Evolutionary conservation across 164 flowering plant species (phyloP), one percentile per base, ranked within the genome.

Genomic region (Aristolochia contorta): DNA sequence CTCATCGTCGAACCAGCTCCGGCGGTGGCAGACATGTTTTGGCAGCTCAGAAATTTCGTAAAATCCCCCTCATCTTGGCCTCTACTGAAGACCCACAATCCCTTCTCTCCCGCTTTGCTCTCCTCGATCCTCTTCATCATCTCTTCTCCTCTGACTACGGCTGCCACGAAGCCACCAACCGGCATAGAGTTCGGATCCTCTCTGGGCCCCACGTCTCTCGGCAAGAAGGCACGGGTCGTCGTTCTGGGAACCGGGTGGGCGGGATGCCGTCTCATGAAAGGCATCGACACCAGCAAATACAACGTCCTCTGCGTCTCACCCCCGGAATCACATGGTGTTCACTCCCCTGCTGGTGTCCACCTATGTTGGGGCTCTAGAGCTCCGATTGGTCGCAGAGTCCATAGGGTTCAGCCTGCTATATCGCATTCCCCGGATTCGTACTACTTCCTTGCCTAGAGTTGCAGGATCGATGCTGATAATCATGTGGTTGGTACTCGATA

Each of bases 251-350:
- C 97, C 0, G 99, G 97, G 0, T 94, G 97, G n/a, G n/a, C n/a
- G n/a, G n/a, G n/a, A n/a, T n/a, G n/a, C n/a, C n/a, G n/a, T n/a
- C n/a, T n/a, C n/a, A 82, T 94, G 83, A 94, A 94, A 62, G 91
- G 78, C 2, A 58, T 94, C 21, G 85, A 94, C 72, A 80, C 99
- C 4, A 59, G 67, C 13, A 32, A 74, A 5, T 94, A 91, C 66
- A 97, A 94, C 53, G 82, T 94, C 12, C 93, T 88, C 6, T 91
- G 96, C 66, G 80, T 94, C 0, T 94, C 97, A 0, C 99, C 95
- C 0, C 75, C n/a, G 99, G 62, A 94, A 94, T 62, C 99, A 91
- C 70, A 94, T 94, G 99, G 99, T 94, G 2, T n/a, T n/a, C n/a
- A n/a, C n/a, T n/a, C n/a, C n/a, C n/a, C n/a, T n/a, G n/a, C n/a